phyloP scores from a whole-genome alignment of 768 basidiomycete species.

The Postia placenta region DNA sequence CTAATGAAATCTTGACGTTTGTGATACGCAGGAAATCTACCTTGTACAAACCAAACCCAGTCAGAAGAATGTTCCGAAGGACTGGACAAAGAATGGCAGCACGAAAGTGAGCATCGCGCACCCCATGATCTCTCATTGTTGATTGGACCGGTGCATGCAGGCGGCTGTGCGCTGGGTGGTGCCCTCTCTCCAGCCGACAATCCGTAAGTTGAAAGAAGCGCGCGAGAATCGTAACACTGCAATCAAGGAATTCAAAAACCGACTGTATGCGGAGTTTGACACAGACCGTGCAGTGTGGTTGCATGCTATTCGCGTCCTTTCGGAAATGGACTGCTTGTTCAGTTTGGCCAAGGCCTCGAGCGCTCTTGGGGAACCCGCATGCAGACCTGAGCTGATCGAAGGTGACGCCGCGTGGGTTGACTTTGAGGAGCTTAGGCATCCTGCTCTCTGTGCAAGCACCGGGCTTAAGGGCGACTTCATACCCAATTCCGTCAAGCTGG shows the following conservation, averaged over 20 bases:
- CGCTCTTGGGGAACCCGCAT: conserved; percentile 92
- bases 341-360: conserved; percentile 83
- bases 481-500: conserved; percentile 87
- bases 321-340: conserved; percentile 95
- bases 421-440: conserved; percentile 87
- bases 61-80: conserved; percentile 63
- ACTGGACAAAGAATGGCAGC: conserved; percentile 75
- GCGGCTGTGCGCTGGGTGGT: conserved; percentile 73
- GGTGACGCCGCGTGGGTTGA: conserved; percentile 75
- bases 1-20: not conserved
- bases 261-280: conserved; percentile 78
- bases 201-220: conserved; percentile 88
- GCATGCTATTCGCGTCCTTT: conserved; percentile 75
- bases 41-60: conserved; percentile 66
- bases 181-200: conserved; percentile 59
- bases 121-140: not conserved
- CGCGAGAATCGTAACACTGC: conserved; percentile 78
- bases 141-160: conserved; percentile 29
- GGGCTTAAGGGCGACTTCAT: conserved; percentile 69
- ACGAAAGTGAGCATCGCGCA: conserved; percentile 58
- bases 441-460: conserved; percentile 66
- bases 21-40: conserved; percentile 72
- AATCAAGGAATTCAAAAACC: conserved; percentile 78
- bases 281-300: conserved; percentile 76
- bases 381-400: conserved; percentile 84